Base-by-base conservation (phyloP, 1,284 basidiomycete genomes). In the Sporisorium scitamineum region DNA sequence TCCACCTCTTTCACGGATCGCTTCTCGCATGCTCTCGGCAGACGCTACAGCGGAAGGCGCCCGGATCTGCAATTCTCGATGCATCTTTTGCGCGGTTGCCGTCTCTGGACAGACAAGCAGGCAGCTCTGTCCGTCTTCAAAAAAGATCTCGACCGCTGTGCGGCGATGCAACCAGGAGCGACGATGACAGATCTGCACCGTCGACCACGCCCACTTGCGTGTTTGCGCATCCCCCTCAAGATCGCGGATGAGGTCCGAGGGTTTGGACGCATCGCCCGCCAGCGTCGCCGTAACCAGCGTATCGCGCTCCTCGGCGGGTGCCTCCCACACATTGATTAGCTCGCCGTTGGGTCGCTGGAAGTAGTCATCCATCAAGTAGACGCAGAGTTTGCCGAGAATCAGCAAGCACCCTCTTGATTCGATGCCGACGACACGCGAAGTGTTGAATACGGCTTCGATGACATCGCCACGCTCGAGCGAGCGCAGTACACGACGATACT, bases 351-450 rank as follows among this genome's bases (percentile, higher is more conserved):
- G 90, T 57, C 91, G 92, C 84, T 96, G 93, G 16, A 96, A 92
- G n/a, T 97, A 88, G 7, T 95, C 94, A 80, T 97, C 94, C 16
- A 97, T 87, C 87, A 97, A 92, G 80, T 97, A 97, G 8, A 97
- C 86, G 80, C 95, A 93, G 5, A 90, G 91, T 56, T 89, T 89
- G 18, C 94, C 95, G 27, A 95, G 89, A 54, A 97, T 95, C 26
- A 97, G 88, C 9, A 97, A 88, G 2, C 94, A 94, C 62, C 94
- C 94, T 92, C 80, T 54, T n/a, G 78, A 72, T 45, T 70, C 79
- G 51, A 81, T 80, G 39, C 80, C 80, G 3, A 83, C 72, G 9
- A 83, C 83, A 16, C 83, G 65, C 14, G 81, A 74, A 10, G 76
- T 79, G 65, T 79, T 85, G 71, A 81, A 89, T 2, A 94, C 92